phyloP scores from a whole-genome alignment of 2,329 filamentous ascomycete genomes.

The Pyrenophora seminiperda region DNA sequence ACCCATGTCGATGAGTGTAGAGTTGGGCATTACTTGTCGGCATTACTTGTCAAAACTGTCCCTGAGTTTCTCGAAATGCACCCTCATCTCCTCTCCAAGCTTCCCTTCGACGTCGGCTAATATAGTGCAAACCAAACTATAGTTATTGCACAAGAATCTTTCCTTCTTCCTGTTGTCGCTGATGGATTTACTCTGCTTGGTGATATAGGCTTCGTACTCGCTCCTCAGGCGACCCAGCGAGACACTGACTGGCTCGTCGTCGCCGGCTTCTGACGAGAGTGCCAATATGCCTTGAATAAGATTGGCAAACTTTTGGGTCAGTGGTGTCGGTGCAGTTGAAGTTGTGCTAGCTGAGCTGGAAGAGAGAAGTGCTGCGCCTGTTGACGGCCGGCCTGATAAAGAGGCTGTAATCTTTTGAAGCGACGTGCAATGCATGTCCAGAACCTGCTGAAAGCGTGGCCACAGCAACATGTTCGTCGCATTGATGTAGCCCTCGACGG shows the following conservation, averaged over 20 bases:
- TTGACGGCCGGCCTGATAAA: slow-evolving; percentile 45
- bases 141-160: slow-evolving; percentile 94
- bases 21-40: slow-evolving; percentile 27
- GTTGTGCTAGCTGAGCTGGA: slow-evolving; percentile 54
- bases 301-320: slow-evolving; percentile 95
- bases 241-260: slow-evolving; percentile 88
- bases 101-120: slow-evolving; percentile 74
- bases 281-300: slow-evolving; percentile 82
- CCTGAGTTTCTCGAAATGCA: slow-evolving; percentile 70
- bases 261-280: slow-evolving; percentile 86
- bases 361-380: slow-evolving; percentile 43
- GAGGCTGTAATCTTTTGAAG: slow-evolving; percentile 65
- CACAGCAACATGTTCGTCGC: slow-evolving; percentile 94
- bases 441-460: slow-evolving; percentile 92
- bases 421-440: slow-evolving; percentile 91
- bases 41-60: slow-evolving; percentile 44
- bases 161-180: slow-evolving; percentile 80
- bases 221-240: slow-evolving; percentile 76
- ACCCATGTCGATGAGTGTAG: too few relatives aligned
- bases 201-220: slow-evolving; percentile 84
- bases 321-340: slow-evolving; percentile 83
- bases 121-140: slow-evolving; percentile 91
- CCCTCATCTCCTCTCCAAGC: slow-evolving; percentile 73
- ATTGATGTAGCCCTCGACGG: slow-evolving; percentile 90
- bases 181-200: slow-evolving; percentile 75